phyloP scores from a whole-genome alignment of 169 alveolate species.

The Plasmodium cynomolgi region DNA sequence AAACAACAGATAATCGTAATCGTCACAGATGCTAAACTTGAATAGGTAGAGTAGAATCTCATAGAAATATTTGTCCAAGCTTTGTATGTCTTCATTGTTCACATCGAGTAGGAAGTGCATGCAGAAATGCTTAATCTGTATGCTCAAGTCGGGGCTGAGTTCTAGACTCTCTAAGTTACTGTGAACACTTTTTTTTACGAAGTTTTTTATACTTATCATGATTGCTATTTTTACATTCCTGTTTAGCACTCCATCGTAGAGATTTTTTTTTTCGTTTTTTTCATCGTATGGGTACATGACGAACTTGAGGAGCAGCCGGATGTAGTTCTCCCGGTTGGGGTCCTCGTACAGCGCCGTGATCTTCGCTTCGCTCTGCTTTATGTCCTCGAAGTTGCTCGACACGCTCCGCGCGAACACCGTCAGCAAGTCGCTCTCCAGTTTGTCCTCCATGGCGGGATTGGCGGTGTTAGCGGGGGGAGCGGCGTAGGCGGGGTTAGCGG shows the following conservation, averaged over 20 bases:
- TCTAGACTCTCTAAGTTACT: conserved; percentile 43
- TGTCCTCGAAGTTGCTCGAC: conserved; percentile 47
- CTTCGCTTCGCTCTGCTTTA: conserved; percentile 22
- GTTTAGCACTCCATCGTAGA: conserved; percentile 26
- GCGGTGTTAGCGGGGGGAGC: not conserved
- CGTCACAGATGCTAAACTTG: conserved; percentile 44
- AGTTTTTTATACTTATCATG: conserved; percentile 60
- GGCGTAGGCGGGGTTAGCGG: not conserved
- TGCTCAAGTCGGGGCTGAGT: conserved; percentile 38
- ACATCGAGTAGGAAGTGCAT: conserved; percentile 46
- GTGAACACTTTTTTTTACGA: conserved; percentile 46
- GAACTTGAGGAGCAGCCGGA: conserved; percentile 27
- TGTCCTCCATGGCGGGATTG: conserved; percentile 2
- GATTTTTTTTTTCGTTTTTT: conserved; percentile 8
- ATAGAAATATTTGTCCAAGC: conserved; percentile 19
- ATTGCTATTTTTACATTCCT: conserved; percentile 45
- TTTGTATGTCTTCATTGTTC: conserved; percentile 37
- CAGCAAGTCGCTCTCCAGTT: conserved; percentile 32
- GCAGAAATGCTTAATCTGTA: conserved; percentile 49
- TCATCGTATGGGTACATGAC: conserved; percentile 58
- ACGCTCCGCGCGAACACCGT: conserved; percentile 40
- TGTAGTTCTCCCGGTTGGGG: conserved; percentile 34
- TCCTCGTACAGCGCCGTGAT: conserved; percentile 28
- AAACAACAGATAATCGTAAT: conserved; percentile 45
- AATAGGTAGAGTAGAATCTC: conserved; percentile 25